Base-by-base conservation (phyloP, 495 filamentous ascomycete genomes). In the Massariosphaeria phaeospora region DNA sequence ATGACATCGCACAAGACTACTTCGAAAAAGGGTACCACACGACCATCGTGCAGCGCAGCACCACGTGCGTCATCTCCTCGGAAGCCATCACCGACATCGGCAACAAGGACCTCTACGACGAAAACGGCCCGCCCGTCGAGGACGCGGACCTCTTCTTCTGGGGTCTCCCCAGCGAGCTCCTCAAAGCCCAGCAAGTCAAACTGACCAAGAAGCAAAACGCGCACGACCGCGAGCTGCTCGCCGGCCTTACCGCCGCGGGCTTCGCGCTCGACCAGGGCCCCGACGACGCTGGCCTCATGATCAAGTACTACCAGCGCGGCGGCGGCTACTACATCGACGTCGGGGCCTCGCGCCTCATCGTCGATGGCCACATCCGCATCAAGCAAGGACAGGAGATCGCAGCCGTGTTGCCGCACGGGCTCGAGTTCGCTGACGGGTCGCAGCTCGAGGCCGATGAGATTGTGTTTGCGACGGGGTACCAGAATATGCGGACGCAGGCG, bases 1-100 rank as follows among this genome's bases (percentile, higher is more conserved):
- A 91, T 59, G 89, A 94, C 65, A 94, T 94, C 56, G 83, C 84
- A 26, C 86, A 91, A 64, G 84, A 91, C 59, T 91, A 76, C 63
- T 82, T 81, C 65, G 86, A 91, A 62, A 82, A 86, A 34, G 89
- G 89, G 1, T 85, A 86, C 59, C 75, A 85, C n/a, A 84, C 91
- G n/a, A 91, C 87, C 8, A 81, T 94, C 63, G 73, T 94, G 10
- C 88, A 94, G 72, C 80, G 89, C 15, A 84, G 83, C 0, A 80
- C 81, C 12, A 91, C 89, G 0, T 83, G 76, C 48, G 83, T 95
- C 29, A 69, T 90, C 6, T 77, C 79, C 0, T 57, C 53, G 17
- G 12, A 30, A 15, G 26, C 50, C 34, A 55, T 61, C 44, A 55
- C 50, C 43, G 51, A 62, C 12, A 53, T 62, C 35, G 80, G 76